Conservation (phyloP, 2,329 filamentous ascomycete species). For the Fusarium fujikuroi region DNA sequence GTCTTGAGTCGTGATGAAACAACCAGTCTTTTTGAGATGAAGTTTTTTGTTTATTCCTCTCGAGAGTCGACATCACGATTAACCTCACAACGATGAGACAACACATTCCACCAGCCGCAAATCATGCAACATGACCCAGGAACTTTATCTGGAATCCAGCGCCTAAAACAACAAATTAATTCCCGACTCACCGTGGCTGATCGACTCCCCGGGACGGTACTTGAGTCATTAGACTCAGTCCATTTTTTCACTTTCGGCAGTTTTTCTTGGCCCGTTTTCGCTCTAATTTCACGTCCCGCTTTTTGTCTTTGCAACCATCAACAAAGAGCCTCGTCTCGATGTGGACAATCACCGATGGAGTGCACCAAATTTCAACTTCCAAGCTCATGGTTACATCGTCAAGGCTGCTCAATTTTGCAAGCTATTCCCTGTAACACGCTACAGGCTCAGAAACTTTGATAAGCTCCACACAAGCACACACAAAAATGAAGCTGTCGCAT, state of each 20-base stretch:
- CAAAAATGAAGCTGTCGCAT: conserved; percentile 18
- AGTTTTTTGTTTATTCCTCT: background rate
- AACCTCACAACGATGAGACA: background rate
- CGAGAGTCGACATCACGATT: background rate
- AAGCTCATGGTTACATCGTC: conserved; percentile 11
- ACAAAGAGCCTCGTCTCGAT: conserved; percentile 23
- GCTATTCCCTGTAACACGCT: conserved; percentile 4
- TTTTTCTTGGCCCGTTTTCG: conserved; percentile 32
- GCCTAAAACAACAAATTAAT: conserved; percentile 8
- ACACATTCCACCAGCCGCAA: background rate
- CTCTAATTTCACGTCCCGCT: conserved; percentile 38
- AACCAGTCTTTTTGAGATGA: background rate
- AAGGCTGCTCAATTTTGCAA: conserved; percentile 10
- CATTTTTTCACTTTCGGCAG: conserved; percentile 28
- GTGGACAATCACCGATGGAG: conserved; percentile 26
- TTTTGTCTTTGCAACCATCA: conserved; percentile 26
- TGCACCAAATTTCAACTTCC: conserved; percentile 17
- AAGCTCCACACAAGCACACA: conserved; percentile 4
- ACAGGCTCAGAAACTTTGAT: conserved; percentile 1
- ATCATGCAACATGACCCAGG: conserved; percentile 5
- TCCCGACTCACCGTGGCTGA: conserved; percentile 5
- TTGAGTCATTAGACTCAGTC: conserved; percentile 35
- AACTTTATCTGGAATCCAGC: conserved; percentile 9
- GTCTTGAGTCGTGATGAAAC: conserved; percentile 26
- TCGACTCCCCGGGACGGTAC: conserved; percentile 26